Conservation (phyloP, 345 rosid genomes). For the Mangifera indica region DNA sequence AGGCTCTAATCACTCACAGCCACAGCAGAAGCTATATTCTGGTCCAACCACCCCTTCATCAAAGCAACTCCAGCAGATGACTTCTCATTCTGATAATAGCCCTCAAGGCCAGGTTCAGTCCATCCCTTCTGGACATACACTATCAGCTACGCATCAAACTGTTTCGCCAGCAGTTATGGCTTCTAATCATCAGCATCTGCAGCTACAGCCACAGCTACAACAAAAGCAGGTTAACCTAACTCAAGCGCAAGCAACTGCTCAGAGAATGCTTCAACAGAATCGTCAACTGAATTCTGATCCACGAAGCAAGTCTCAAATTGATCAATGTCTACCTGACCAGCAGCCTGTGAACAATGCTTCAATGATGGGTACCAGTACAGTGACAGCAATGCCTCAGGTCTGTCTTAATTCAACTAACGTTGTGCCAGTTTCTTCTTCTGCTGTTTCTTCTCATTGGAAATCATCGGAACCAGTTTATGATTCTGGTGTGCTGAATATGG, state of each 20-base stretch:
- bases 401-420: slow-evolving; percentile 45
- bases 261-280: slow-evolving; percentile 65
- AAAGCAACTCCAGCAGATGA: slow-evolving; percentile 58
- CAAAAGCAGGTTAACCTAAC: slow-evolving; percentile 59
- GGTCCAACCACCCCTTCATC: slow-evolving; percentile 12
- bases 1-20: slow-evolving; percentile 57
- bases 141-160: slow-evolving; percentile 46
- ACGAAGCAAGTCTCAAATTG: slow-evolving; percentile 55
- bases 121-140: slow-evolving; percentile 43
- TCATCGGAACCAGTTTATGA: slow-evolving; percentile 54
- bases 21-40: slow-evolving; percentile 46
- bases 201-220: slow-evolving; percentile 25
- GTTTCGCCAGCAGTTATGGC: slow-evolving; percentile 35
- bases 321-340: slow-evolving; percentile 47
- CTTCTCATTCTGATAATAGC: slow-evolving; percentile 62
- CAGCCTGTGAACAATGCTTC: slow-evolving; percentile 41
- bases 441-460: slow-evolving; percentile 45
- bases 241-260: slow-evolving; percentile 45
- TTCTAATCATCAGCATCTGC: slow-evolving; percentile 45
- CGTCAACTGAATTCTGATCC: slow-evolving; percentile 47
- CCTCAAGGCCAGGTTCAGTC: slow-evolving; percentile 57
- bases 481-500: slow-evolving; percentile 36
- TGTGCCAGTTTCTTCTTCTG: slow-evolving; percentile 46
- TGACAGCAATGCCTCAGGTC: slow-evolving; percentile 39
- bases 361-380: slow-evolving; percentile 35